phyloP scores from a whole-genome alignment of 192 early-diverging fungal species.

The Coemansia sp. region DNA sequence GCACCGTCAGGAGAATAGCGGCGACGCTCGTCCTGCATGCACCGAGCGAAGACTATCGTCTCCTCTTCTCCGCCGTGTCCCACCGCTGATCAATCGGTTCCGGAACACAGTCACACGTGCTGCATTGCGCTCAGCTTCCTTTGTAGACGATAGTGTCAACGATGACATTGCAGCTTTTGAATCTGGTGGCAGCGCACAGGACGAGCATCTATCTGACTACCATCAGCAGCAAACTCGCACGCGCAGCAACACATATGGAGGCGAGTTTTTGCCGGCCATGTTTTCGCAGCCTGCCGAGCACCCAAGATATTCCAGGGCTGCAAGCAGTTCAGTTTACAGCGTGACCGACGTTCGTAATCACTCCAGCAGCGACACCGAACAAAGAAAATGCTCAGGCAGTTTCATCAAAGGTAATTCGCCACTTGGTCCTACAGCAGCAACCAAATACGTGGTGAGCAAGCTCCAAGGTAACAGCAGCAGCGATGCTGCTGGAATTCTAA shows the following conservation, averaged over 20 bases:
- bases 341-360: background rate
- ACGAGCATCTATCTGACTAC: background rate
- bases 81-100: constrained; percentile 18
- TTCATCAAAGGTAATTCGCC: background rate
- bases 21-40: background rate
- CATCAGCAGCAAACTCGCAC: background rate
- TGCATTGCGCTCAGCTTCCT: constrained; percentile 22
- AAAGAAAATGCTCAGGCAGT: background rate
- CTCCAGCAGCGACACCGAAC: background rate
- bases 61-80: constrained; percentile 7
- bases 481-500: constrained; percentile 24
- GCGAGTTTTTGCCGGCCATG: background rate
- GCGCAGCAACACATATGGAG: background rate
- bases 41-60: constrained; percentile 1
- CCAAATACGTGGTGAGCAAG: background rate
- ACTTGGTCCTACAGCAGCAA: background rate
- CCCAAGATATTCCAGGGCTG: background rate
- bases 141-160: constrained; percentile 32
- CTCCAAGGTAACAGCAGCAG: background rate
- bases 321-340: background rate
- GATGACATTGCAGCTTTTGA: constrained; percentile 27
- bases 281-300: background rate
- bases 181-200: background rate
- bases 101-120: constrained; percentile 26
- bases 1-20: background rate